phyloP scores from a whole-genome alignment of 2,329 filamentous ascomycete species.

The Juglanconis juglandina region DNA sequence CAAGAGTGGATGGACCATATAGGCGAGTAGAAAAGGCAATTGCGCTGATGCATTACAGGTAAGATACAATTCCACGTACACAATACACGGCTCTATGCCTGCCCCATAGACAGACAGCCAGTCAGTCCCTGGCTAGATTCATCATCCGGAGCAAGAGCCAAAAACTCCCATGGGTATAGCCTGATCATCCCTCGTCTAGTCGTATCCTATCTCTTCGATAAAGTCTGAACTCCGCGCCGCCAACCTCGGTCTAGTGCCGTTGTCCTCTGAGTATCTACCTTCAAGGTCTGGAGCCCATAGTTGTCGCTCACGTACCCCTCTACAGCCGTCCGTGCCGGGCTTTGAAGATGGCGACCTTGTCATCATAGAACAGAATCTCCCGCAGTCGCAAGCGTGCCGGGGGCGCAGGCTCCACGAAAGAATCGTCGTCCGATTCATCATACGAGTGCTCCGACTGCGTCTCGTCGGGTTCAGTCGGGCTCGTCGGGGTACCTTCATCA shows the following conservation, averaged over 20 bases:
- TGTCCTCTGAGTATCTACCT: not conserved
- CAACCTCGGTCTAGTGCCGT: not conserved
- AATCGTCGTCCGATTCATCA: constrained; percentile 41
- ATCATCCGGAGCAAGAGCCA: not conserved
- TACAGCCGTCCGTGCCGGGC: constrained; percentile 60
- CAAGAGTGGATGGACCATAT: too few relatives aligned
- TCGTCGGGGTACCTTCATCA: constrained; percentile 23
- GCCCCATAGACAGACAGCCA: not conserved
- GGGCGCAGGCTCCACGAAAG: constrained; percentile 43
- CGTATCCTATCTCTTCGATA: not conserved
- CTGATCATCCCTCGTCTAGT: constrained; percentile 2
- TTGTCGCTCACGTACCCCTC: not conserved
- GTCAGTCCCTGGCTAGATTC: not conserved
- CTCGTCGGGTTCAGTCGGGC: constrained; percentile 24
- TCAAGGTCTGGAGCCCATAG: not conserved
- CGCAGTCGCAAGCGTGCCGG: constrained; percentile 57
- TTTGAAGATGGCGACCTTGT: constrained; percentile 78
- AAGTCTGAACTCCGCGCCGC: not conserved
- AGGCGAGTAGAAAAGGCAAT: not conserved
- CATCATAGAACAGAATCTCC: constrained; percentile 82
- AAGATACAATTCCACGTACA: not conserved
- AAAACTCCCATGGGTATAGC: constrained; percentile 3
- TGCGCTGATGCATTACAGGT: not conserved
- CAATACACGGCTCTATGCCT: not conserved
- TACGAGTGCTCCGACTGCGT: constrained; percentile 33